A percentile compares a stretch with the other conserved stretches of the same genome.
Evolutionary conservation across 139 green algal species (phyloP).

Genomic region (Spirogloea muscicola): DNA sequence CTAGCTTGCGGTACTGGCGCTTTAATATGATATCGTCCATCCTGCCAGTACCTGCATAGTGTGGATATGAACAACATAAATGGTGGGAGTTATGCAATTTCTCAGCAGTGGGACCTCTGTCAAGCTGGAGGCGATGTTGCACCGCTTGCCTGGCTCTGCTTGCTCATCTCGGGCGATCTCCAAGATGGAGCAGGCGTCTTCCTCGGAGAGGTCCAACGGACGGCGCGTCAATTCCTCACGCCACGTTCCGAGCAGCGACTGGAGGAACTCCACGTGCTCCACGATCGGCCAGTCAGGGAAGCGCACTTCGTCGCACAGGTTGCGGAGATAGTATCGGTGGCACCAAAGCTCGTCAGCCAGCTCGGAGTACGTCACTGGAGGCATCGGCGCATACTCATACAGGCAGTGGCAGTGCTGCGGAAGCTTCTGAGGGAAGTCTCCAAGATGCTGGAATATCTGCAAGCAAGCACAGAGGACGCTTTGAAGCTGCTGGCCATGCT

Average conservation of each 20-base stretch:
- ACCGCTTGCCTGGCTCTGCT: no score
- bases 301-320: conserved; percentile 73
- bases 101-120: no score
- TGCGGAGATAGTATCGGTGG: conserved; percentile 90
- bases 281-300: conserved; percentile 77
- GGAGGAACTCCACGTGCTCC: conserved; percentile 82
- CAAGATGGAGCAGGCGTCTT: conserved; percentile 36
- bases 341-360: conserved; percentile 82
- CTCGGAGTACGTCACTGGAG: conserved; percentile 82
- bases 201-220: conserved; percentile 36
- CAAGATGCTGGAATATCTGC: conserved; percentile 43
- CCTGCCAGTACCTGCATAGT: neutral
- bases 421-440: conserved; percentile 52
- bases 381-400: conserved; percentile 87
- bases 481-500: no score
- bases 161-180: conserved; percentile 27
- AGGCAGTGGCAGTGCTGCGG: conserved; percentile 57
- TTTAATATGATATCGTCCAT: conserved; percentile 62
- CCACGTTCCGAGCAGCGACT: conserved; percentile 82
- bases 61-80: no score
- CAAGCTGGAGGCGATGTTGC: no score
- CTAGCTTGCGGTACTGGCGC: conserved; percentile 71
- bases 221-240: conserved; percentile 47
- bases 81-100: no score
- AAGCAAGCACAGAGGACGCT: no score